Base-by-base conservation (phyloP, 148 eudicot genomes). In the Rhododendron simsii region DNA sequence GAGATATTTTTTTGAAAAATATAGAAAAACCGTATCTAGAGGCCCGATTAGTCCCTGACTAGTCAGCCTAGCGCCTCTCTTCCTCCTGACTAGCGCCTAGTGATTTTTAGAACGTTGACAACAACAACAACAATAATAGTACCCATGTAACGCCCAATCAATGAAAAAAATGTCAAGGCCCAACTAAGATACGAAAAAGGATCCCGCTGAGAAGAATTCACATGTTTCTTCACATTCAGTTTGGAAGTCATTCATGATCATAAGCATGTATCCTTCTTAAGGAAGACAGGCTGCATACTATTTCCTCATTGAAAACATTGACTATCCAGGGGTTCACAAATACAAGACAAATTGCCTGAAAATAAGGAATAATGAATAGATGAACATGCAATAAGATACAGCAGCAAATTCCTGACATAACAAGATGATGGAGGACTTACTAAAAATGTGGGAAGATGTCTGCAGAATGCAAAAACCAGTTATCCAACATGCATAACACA, bases 341-440 rank as follows among this genome's bases (percentile, higher is more conserved):
- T 63, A 63, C 8, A 39, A 37, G 75, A 28, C 82, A 61, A 87
- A 16, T 41, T 41, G 12, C 44, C 44, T 45, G 28, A 20, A 44
- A 77, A 77, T 9, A 77, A 41, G n/a, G 28, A 73, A 73, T 21
- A 74, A 61, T 87, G 71, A 88, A 84, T 65, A 50, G 12, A 47
- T 83, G 57, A 48, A n/a, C 21, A 1, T 51, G 71, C 11, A 81
- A 44, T 12, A 33, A 21, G 5, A 59, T 59, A 33, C 26, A 28
- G 55, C 23, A 71, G n/a, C 55, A 81, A 83, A 26, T 2, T 13
- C 76, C 21, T 55, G n/a, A 81, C 20, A 23, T n/a, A 61, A 82
- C 23, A 39, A 76, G 26, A 78, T 16, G 10, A 45, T 16, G 7
- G 2, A 6, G 81, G 55, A 51, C 44, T 9, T 33, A 21, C 28